Percentiles rank a stretch among this genome's conserved stretches.
These are phyloP conservation scores for Triticum turgidum DNA, from an alignment of 176 grass and related monocot species.

Conservation along the genomic window DNA sequence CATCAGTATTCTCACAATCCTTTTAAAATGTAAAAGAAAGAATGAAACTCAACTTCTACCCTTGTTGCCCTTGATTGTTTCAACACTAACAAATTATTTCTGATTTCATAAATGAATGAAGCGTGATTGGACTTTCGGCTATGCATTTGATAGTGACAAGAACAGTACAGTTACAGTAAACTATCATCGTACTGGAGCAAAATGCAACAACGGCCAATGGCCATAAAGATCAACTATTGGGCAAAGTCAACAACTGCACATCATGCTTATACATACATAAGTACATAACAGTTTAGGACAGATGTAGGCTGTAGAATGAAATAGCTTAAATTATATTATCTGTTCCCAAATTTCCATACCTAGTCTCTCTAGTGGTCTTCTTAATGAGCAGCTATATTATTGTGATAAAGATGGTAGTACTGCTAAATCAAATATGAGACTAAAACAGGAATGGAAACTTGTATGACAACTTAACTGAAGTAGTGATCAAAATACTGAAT, in stretches of 20 bases:
- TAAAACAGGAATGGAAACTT: background rate
- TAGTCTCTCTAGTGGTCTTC: background rate
- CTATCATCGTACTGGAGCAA: background rate
- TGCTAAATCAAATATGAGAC: background rate
- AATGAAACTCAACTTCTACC: background rate
- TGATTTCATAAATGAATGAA: background rate
- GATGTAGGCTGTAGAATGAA: background rate
- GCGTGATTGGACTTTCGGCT: background rate
- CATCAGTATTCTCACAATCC: background rate
- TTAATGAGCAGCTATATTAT: background rate
- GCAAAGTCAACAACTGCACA: no score
- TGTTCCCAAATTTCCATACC: background rate
- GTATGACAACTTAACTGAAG: background rate
- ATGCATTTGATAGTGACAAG: background rate
- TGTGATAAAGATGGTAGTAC: background rate
- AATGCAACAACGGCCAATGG: background rate
- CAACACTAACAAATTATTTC: background rate
- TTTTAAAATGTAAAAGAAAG: background rate
- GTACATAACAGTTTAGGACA: background rate
- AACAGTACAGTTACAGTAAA: background rate
- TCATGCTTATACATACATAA: background rate
- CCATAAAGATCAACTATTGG: background rate
- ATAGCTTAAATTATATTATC: background rate
- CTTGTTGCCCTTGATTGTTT: background rate
- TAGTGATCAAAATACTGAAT: background rate